These are phyloP conservation scores for Jackrogersella multiformis DNA, from an alignment of 495 filamentous ascomycete genomes.

Conservation along the genomic window DNA sequence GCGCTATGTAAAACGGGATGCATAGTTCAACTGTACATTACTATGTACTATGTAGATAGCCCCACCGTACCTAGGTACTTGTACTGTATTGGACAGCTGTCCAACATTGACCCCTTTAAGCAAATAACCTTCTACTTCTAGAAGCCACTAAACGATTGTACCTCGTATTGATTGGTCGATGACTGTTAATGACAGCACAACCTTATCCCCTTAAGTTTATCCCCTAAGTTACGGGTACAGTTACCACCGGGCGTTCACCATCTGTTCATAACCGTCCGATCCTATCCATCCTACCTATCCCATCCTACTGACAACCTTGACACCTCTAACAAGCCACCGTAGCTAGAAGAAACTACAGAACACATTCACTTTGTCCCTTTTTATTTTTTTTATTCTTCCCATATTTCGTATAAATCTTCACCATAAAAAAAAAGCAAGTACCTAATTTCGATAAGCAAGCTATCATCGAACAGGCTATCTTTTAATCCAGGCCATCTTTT, in stretches of 20 bases:
- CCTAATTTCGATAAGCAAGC: too few relatives aligned
- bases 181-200: constrained; percentile 40
- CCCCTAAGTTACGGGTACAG: constrained; percentile 23
- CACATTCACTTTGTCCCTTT: constrained; percentile 34
- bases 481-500: background rate
- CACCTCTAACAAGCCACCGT: background rate
- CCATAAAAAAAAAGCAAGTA: background rate
- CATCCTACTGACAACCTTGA: constrained; percentile 10
- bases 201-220: constrained; percentile 36
- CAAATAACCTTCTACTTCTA: constrained; percentile 37
- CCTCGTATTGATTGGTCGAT: constrained; percentile 33
- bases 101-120: constrained; percentile 27
- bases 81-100: constrained; percentile 33
- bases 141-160: constrained; percentile 1
- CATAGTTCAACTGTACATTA: constrained; percentile 14
- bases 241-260: constrained; percentile 16
- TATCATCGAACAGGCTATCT: constrained; percentile 5
- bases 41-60: background rate
- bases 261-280: constrained; percentile 15
- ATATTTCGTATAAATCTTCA: constrained; percentile 15
- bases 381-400: constrained; percentile 7
- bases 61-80: constrained; percentile 23
- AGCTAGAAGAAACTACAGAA: constrained; percentile 3
- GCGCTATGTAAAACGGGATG: constrained; percentile 7
- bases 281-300: constrained; percentile 11